Evolutionary conservation across 208 protist species (phyloP).

Genomic region (Zelonia costaricensis): DNA sequence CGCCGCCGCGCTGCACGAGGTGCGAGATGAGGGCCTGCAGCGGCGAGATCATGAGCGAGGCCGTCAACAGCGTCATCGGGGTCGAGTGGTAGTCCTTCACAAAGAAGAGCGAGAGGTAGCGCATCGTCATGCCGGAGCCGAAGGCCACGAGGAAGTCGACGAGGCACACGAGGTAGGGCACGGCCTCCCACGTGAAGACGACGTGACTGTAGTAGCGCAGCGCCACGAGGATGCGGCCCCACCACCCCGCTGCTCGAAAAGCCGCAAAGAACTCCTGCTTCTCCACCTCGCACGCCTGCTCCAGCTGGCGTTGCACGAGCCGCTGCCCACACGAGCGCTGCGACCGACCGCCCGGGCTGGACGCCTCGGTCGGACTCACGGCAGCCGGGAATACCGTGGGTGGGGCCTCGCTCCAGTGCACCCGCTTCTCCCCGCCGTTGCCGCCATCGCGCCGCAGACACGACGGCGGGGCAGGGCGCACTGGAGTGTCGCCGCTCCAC

Average conservation of each 20-base stretch:
- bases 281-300: slow-evolving; percentile 7
- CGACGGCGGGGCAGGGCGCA: no score
- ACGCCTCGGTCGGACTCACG: no score
- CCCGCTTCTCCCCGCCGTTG: neutral
- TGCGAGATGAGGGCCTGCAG: slow-evolving; percentile 15
- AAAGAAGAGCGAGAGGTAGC: slow-evolving; percentile 50
- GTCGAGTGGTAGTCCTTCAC: slow-evolving; percentile 30
- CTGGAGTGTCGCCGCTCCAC: slow-evolving; percentile 10
- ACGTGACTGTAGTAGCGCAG: slow-evolving; percentile 1
- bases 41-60: slow-evolving; percentile 20
- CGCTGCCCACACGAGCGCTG: neutral
- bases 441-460: neutral
- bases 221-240: neutral
- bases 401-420: slow-evolving; percentile 12
- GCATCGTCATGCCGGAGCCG: slow-evolving; percentile 52
- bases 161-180: slow-evolving; percentile 56
- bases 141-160: slow-evolving; percentile 49
- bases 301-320: slow-evolving; percentile 13
- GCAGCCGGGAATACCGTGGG: neutral
- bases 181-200: slow-evolving; percentile 19
- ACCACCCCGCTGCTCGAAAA: neutral
- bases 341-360: no score
- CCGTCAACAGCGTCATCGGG: slow-evolving; percentile 27
- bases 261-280: slow-evolving; percentile 7
- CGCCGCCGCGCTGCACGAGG: slow-evolving; percentile 20